Conservation (phyloP, 257 asterid species). For the Coffea eugenioides region DNA sequence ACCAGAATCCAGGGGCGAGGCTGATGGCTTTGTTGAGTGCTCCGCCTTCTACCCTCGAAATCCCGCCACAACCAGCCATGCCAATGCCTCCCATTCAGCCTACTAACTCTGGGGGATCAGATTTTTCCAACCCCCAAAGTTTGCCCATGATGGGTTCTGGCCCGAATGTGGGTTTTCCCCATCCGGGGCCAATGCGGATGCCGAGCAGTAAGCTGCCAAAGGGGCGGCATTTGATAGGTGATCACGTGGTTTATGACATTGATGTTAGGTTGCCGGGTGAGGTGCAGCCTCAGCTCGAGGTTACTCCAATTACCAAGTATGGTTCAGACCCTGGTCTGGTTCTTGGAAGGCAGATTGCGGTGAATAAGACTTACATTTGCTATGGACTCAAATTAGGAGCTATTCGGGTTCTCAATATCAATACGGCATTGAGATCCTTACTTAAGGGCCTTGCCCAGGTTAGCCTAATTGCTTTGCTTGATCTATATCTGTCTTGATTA, state of each 20-base stretch:
- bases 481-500: neutral
- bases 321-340: constrained; percentile 93
- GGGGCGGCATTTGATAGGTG: constrained; percentile 82
- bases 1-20: constrained; percentile 60
- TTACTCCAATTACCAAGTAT: constrained; percentile 95
- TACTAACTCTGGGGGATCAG: constrained; percentile 66
- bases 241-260: constrained; percentile 62
- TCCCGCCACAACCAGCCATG: constrained; percentile 40
- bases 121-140: constrained; percentile 39
- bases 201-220: constrained; percentile 87
- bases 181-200: constrained; percentile 68
- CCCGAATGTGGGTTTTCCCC: constrained; percentile 40
- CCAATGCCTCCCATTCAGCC: constrained; percentile 49
- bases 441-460: constrained; percentile 96
- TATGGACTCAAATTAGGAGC: constrained; percentile 89
- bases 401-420: constrained; percentile 87
- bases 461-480: constrained; percentile 13
- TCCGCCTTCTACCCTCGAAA: constrained; percentile 49
- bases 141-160: constrained; percentile 37
- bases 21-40: constrained; percentile 91
- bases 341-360: constrained; percentile 92
- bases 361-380: constrained; percentile 86
- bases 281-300: constrained; percentile 98
- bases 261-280: constrained; percentile 82
- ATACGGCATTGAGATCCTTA: constrained; percentile 92